phyloP scores from a whole-genome alignment of 148 eudicot species.

The Cornus controversa region DNA sequence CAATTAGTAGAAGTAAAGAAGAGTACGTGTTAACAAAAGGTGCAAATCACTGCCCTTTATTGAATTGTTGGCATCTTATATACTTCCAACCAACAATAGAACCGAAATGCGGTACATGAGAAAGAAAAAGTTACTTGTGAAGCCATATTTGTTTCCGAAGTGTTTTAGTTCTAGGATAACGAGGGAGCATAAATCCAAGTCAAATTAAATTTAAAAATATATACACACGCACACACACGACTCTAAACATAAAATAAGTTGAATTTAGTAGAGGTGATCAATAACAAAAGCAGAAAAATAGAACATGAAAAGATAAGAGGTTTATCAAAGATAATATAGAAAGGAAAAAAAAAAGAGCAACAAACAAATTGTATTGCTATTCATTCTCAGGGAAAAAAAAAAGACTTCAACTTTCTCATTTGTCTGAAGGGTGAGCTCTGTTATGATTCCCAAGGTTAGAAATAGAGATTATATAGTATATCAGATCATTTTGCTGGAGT shows the following conservation, averaged over 20 bases:
- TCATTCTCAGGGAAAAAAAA: no score
- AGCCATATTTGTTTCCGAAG: not conserved
- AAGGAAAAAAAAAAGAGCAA: not conserved
- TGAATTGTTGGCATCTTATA: not conserved
- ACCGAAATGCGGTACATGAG: no score
- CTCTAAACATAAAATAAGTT: not conserved
- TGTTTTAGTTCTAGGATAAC: not conserved
- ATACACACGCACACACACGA: no score
- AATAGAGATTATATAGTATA: no score
- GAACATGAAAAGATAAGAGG: not conserved
- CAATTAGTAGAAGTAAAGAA: not conserved
- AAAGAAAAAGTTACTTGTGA: not conserved
- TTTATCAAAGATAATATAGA: not conserved
- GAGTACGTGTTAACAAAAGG: not conserved
- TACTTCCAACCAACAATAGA: no score
- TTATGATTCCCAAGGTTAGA: not conserved
- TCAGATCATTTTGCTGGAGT: not conserved
- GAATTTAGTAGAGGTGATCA: not conserved
- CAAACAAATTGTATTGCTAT: no score
- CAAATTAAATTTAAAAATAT: not conserved
- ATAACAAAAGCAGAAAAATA: no score
- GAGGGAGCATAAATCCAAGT: not conserved
- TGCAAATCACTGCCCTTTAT: not conserved
- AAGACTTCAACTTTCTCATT: not conserved
- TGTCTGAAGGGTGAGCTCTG: not conserved